Percentiles rank a stretch among this genome's conserved stretches.
These are phyloP conservation scores for Trapa incisa DNA, from an alignment of 345 rosid genomes.

Conservation along the genomic window DNA sequence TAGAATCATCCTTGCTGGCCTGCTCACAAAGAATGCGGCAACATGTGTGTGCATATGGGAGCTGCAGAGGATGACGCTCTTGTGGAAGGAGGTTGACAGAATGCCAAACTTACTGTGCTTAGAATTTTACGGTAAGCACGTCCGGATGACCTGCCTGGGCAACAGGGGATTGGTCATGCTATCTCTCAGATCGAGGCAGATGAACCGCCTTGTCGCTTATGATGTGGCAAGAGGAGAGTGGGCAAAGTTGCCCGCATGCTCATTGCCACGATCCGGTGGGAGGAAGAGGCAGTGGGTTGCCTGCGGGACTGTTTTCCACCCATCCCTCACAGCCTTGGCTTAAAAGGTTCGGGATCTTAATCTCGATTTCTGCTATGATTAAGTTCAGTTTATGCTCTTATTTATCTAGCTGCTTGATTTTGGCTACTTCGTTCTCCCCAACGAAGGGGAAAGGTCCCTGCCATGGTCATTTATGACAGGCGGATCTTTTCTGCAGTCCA, in stretches of 20 bases:
- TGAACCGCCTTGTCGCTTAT: constrained; percentile 79
- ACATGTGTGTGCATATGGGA: constrained; percentile 98
- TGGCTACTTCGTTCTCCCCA: neutral
- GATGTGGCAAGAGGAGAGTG: constrained; percentile 65
- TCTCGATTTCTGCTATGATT: too few species aligned
- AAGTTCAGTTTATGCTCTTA: neutral
- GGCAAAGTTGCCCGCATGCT: constrained; percentile 74
- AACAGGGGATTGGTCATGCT: constrained; percentile 91
- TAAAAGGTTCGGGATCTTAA: neutral
- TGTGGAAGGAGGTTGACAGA: constrained; percentile 99
- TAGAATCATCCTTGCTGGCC: constrained; percentile 79
- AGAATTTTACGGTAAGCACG: constrained; percentile 99
- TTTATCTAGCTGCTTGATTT: neutral
- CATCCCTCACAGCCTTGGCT: constrained; percentile 35
- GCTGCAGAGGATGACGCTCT: constrained; percentile 97
- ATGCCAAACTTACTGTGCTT: constrained; percentile 99
- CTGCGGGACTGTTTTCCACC: constrained; percentile 80
- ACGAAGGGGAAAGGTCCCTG: neutral
- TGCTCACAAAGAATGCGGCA: constrained; percentile 89
- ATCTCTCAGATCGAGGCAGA: constrained; percentile 77
- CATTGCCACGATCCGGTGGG: constrained; percentile 40
- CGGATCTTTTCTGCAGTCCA: neutral
- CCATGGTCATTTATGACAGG: neutral
- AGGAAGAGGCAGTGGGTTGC: constrained; percentile 88
- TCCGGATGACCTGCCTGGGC: constrained; percentile 97